phyloP scores from a whole-genome alignment of 2,329 filamentous ascomycete species.

The Aspergillus sp. region DNA sequence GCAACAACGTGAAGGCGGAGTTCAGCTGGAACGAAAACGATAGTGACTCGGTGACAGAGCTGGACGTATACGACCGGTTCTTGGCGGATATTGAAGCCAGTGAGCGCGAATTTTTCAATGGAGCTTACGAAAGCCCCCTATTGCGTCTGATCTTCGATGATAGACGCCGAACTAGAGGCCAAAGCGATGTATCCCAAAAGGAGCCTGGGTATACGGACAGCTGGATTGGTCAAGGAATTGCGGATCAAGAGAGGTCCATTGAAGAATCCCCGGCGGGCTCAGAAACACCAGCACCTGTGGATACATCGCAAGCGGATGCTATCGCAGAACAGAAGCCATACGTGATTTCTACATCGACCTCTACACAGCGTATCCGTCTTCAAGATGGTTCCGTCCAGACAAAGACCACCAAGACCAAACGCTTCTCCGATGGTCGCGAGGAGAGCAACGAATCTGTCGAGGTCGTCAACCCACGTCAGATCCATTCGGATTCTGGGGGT shows the following conservation, averaged over 20 bases:
- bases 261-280: slow-evolving; percentile 14
- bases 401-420: slow-evolving; percentile 55
- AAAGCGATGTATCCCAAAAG: slow-evolving; percentile 5
- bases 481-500: slow-evolving; percentile 10
- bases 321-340: slow-evolving; percentile 13
- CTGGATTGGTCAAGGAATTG: slow-evolving; percentile 28
- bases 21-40: slow-evolving; percentile 29
- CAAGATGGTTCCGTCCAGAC: slow-evolving; percentile 59
- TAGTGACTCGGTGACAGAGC: slow-evolving; percentile 43
- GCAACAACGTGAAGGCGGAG: slow-evolving; percentile 15
- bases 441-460: slow-evolving; percentile 57
- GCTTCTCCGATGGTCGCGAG: slow-evolving; percentile 60
- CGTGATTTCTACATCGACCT: slow-evolving; percentile 57
- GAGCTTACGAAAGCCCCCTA: slow-evolving; percentile 31
- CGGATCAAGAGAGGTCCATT: slow-evolving; percentile 21
- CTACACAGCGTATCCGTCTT: slow-evolving; percentile 53
- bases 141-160: slow-evolving; percentile 35
- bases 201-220: slow-evolving; percentile 16
- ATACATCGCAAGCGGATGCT: background rate
- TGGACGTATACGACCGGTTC: slow-evolving; percentile 54
- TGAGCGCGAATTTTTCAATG: slow-evolving; percentile 28
- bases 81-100: slow-evolving; percentile 36
- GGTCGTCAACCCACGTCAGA: slow-evolving; percentile 23
- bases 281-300: background rate
- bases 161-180: slow-evolving; percentile 21